Base-by-base conservation (phyloP, 2,329 filamentous ascomycete species). In the Scolecobasidium constrictum region DNA sequence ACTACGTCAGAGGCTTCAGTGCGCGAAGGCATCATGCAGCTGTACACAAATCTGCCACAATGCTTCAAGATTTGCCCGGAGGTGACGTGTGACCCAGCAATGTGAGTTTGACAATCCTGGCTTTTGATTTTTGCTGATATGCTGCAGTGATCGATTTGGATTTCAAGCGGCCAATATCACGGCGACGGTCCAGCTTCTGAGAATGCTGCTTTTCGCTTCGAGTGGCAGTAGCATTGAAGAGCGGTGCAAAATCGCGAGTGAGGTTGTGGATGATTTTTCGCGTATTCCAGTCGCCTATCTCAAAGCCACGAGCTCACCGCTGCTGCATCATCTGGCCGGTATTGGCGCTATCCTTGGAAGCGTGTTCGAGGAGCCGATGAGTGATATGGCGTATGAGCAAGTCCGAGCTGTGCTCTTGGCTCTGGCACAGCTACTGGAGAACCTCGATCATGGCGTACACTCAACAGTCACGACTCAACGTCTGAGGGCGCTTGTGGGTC, bases 111-210 rank as follows among this genome's bases (percentile, higher is more conserved):
- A n/a, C n/a, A n/a, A n/a, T n/a, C n/a, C n/a, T n/a, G n/a, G n/a
- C n/a, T n/a, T n/a, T n/a, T n/a, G n/a, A n/a, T n/a, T n/a, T n/a
- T n/a, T n/a, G n/a, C n/a, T n/a, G n/a, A n/a, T n/a, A n/a, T n/a
- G n/a, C n/a, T n/a, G n/a, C n/a, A n/a, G n/a, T 3, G 56, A 61
- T 17, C 64, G 68, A 43, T 66, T 62, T 46, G 62, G 65, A 1
- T 72, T 71, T 23, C 69, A 72, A 48, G 65, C 68, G 4, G 69
- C 69, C 18, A 71, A 71, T 48, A 70, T 72, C 15, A 60, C 65
- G 39, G 66, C 66, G 1, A 72, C 68, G 0, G 47, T 69, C 6
- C 65, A 68, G 46, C 59, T 72, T 7, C 58, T 71, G 3, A 64
- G 68, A 13, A 71, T 71, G 59, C 59, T 68, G 4, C 53, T 71